Base-by-base conservation (phyloP, 2,329 filamentous ascomycete genomes). In the Curvularia sp. region DNA sequence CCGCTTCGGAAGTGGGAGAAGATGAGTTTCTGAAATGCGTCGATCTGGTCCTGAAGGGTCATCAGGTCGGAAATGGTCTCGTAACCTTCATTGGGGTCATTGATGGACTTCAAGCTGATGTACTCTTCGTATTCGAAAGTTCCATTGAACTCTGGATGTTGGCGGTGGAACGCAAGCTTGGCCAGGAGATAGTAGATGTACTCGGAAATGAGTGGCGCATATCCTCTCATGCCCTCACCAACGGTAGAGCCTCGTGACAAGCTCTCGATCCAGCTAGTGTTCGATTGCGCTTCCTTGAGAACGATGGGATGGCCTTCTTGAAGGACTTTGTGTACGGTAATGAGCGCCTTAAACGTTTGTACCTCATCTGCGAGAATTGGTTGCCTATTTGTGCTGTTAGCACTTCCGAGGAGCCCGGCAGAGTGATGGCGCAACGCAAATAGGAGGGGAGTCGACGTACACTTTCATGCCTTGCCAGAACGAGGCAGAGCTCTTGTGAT, bases 401-500 rank as follows among this genome's bases (percentile, higher is more conserved):
- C 49, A 52, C 43, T 33, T 53, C 39, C 35, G 12, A 26, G 38
- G 15, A 20, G 24, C 5, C 38, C 20, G 35, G 39, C 39, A 28
- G 15, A 22, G 10, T n/a, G 26, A 24, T 38, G 31, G 48, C 56
- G 52, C 56, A 35, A 15, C 12, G 31, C 15, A 41, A 30, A 39
- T 5, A 35, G 38, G 7, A 1, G 26, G 15, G 26, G 26, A 50
- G 42, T 49, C 54, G 44, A 69, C 89, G 68, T 85, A 96, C 90
- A 98, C 93, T 87, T 99, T 99, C 86, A 99, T 96, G 76, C 93
- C 94, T 57, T 92, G 88, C 95, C 95, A 99, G 79, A 99, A 99
- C 75, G 93, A 92, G 75, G 88, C 85, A 42, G 93, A 96, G 65
- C 90, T 96, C 82, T 96, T 96, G 83, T 99, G 93, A 80, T 99